Evolutionary conservation across 192 early-diverging fungal genomes (phyloP), one percentile per base, ranked within the genome.

Genomic region (Gryganskiella cystojenkinii): DNA sequence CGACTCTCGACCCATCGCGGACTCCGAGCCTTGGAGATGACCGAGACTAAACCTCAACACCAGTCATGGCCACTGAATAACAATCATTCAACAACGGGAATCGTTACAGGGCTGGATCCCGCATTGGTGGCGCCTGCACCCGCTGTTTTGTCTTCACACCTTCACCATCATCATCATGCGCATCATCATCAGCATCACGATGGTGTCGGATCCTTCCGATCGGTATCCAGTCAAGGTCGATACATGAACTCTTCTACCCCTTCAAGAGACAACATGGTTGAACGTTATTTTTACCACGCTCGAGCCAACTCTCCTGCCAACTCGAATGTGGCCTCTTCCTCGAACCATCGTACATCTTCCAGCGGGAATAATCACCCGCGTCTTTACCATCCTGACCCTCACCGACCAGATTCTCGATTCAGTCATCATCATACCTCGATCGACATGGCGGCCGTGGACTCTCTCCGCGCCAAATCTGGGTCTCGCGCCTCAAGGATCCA

Each of bases 201-300:
- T n/a, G n/a, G n/a, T n/a, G n/a, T n/a, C 13, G 40, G 33, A 4
- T 20, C 52, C 6, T 4, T 24, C 11, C 66, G 74, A 13, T 54
- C 74, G 3, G 60, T 58, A 17, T 64, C 74, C n/a, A 68, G 74
- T 55, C 55, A 61, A 54, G 67, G 67, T 46, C 60, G 50, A 9
- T 61, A 69, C 27, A 49, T 37, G 27, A 4, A 28, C 4, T 15
- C 56, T 25, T 6, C 45, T 20, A 20, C 35, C 28, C 54, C 54
- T 22, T 58, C 65, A 11, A 51, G 59, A 5, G 73, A 76, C 37
- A 57, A 57, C 3, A 22, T 61, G 19, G 46, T 61, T 34, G 74
- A 69, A 24, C 52, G 61, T 35, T 78, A 78, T 62, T 49, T 69
- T 19, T 50, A 61, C 28, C 45, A 65, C 17, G 44, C 65, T 9